Percentiles rank a stretch among this genome's conserved stretches.
These are phyloP conservation scores for Grigorovia yakushimaensis DNA, from an alignment of 805 yeast genomes.

Conservation along the genomic window DNA sequence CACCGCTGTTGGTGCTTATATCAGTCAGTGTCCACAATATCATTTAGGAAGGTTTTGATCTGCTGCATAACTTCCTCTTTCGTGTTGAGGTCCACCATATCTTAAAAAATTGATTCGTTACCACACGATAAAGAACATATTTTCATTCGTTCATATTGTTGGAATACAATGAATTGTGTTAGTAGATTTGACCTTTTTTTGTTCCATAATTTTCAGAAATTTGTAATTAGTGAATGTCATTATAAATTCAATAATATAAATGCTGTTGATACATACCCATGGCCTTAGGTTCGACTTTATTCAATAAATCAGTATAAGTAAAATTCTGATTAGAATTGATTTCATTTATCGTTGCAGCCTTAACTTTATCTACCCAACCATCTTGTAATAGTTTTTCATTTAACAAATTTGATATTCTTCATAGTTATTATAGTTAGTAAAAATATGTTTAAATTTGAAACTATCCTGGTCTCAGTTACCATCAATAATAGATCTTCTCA, in stretches of 20 bases:
- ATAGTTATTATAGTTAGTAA: background rate
- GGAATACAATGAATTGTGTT: too few relatives aligned
- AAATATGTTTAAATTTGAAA: background rate
- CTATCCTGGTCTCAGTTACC: too few relatives aligned
- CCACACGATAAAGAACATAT: background rate
- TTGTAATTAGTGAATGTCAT: too few relatives aligned
- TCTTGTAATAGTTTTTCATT: slow-evolving; percentile 57
- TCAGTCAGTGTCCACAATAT: slow-evolving; percentile 33
- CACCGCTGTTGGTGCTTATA: background rate
- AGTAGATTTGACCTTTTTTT: too few relatives aligned
- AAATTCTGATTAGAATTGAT: slow-evolving; percentile 31
- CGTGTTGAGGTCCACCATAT: slow-evolving; percentile 57
- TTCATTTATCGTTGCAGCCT: slow-evolving; percentile 45
- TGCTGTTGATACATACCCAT: slow-evolving; percentile 36
- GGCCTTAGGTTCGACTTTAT: slow-evolving; percentile 55
- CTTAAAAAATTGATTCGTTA: slow-evolving; percentile 9
- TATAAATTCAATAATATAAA: too few relatives aligned
- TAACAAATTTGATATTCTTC: slow-evolving; percentile 48
- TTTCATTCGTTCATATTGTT: too few relatives aligned
- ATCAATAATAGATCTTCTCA: too few relatives aligned
- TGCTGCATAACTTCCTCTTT: slow-evolving; percentile 48
- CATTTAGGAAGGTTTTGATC: slow-evolving; percentile 50
- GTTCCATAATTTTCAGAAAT: too few relatives aligned
- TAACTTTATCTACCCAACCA: slow-evolving; percentile 80
- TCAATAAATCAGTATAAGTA: slow-evolving; percentile 45